Percentiles rank a stretch among this genome's conserved stretches.
phyloP scores from a whole-genome alignment of 768 basidiomycete genomes.

The Calvatia gigantea region DNA sequence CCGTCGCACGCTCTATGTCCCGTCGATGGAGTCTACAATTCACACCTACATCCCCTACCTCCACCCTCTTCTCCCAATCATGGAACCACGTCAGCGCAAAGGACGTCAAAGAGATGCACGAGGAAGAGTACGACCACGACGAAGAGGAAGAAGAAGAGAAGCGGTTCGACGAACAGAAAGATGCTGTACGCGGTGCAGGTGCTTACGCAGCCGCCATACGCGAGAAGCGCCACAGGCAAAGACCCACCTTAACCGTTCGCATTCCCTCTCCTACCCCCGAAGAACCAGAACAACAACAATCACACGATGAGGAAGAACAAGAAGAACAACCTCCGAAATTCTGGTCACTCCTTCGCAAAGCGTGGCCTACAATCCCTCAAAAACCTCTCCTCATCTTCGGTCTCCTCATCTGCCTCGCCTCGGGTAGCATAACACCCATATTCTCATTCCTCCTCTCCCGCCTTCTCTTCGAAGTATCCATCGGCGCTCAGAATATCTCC shows the following conservation, averaged over 20 bases:
- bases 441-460: conserved; percentile 89
- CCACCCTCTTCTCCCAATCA: conserved; percentile 21
- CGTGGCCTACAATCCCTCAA: conserved; percentile 70
- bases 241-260: conserved; percentile 17
- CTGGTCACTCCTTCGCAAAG: conserved; percentile 44
- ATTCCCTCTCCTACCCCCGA: neutral
- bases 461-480: conserved; percentile 73
- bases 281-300: neutral
- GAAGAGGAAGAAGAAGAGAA: conserved; percentile 17
- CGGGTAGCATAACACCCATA: conserved; percentile 84
- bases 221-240: conserved; percentile 19
- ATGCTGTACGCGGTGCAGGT: conserved; percentile 31
- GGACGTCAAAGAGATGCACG: conserved; percentile 19
- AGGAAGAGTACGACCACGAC: conserved; percentile 11
- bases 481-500: conserved; percentile 57
- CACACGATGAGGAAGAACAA: conserved; percentile 11
- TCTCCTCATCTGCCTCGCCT: conserved; percentile 60
- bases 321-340: conserved; percentile 30
- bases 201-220: conserved; percentile 30
- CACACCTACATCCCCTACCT: conserved; percentile 50
- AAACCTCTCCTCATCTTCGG: conserved; percentile 73
- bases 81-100: conserved; percentile 17
- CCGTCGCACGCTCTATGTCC: conserved; percentile 17
- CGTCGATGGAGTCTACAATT: conserved; percentile 62
- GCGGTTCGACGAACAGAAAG: conserved; percentile 43